Evolutionary conservation across 1,139 yeast genomes (phyloP), one percentile per base, ranked within the genome.

Genomic region (Yamadazyma songkhlaensis): DNA sequence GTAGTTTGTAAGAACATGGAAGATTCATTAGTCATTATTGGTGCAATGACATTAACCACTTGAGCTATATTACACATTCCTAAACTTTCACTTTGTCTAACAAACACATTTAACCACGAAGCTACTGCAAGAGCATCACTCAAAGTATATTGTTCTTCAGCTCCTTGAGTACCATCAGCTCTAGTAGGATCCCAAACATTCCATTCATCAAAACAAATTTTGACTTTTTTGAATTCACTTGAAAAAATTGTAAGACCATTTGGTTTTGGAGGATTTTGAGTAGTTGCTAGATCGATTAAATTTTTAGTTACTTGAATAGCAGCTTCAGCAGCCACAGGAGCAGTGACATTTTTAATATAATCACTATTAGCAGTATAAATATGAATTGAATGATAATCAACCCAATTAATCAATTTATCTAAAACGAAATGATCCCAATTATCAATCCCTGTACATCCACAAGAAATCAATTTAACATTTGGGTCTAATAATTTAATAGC

Each of bases 31-130:
- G 65, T 57, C 60, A 58, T 50, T 23, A 60, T 54, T n/a, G 65
- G 65, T 4, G 65, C 60, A 41, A 60, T 60, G 11, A 59, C 64
- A 38, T 60, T 60, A 23, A 60, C 64, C 27, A 54, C 45, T 41
- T 60, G 64, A 9, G 64, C 64, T 38, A 60, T 54, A 34, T 60
- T 60, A 29, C 64, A 59, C 64, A 60, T 60, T 9, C 60, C 62
- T 34, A 60, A 49, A 30, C 44, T 41, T 27, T 50, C 51, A 28
- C 55, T 48, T 39, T 60, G 65, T 34, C 65, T 50, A 31, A 60
- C 45, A 40, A 60, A 60, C 9, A 60, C 56, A 37, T 60, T 60
- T 27, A 59, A 47, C 65, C 65, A 60, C 10, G 57, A 53, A 8
- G 60, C 62, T 13, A 60, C 60, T 2, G 64, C 64, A 21, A 60